phyloP scores from a whole-genome alignment of 129 eudicot species.

The Flaveria brownii region DNA sequence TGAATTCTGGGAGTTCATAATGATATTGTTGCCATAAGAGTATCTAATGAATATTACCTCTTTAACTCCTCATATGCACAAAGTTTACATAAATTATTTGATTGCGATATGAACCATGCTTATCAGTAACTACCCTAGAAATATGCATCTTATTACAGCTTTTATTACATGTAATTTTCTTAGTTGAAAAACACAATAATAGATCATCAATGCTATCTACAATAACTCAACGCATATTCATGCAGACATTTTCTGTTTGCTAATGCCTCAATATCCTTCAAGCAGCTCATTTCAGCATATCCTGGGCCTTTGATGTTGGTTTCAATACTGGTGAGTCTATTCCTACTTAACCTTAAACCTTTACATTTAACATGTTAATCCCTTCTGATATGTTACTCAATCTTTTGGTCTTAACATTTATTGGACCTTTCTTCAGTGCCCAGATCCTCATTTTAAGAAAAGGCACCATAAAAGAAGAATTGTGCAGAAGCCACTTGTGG shows the following conservation, averaged over 20 bases:
- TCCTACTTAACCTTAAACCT: slow-evolving; percentile 20
- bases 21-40: neutral
- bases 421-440: slow-evolving; percentile 63
- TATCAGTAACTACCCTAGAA: neutral
- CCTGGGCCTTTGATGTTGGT: slow-evolving; percentile 89
- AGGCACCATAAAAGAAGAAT: slow-evolving; percentile 89
- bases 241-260: slow-evolving; percentile 88
- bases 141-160: neutral
- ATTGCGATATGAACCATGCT: neutral
- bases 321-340: slow-evolving; percentile 78
- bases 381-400: neutral
- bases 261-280: slow-evolving; percentile 84
- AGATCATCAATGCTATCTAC: slow-evolving; percentile 1
- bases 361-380: neutral
- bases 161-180: neutral
- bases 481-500: slow-evolving; percentile 87
- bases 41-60: neutral
- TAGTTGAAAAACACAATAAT: neutral
- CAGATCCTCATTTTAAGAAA: slow-evolving; percentile 97
- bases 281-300: slow-evolving; percentile 74
- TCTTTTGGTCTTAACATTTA: slow-evolving; percentile 1
- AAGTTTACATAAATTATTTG: neutral
- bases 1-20: neutral
- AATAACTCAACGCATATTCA: slow-evolving; percentile 29
- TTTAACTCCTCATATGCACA: neutral